Base-by-base conservation (phyloP, 2,329 filamentous ascomycete species). In the Cladophialophora carrionii region DNA sequence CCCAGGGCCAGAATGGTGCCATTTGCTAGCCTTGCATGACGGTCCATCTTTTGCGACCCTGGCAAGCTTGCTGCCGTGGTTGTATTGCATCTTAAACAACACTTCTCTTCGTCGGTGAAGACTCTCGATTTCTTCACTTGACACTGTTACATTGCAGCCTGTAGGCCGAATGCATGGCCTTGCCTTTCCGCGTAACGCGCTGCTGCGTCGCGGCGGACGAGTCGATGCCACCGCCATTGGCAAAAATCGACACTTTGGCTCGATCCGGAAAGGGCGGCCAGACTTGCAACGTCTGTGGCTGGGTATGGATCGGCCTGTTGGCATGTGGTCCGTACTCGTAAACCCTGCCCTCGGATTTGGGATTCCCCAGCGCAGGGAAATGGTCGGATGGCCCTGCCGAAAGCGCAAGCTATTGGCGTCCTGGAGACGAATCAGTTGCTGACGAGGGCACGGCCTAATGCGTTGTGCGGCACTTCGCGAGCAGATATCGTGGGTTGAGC, bases 301-400 rank as follows among this genome's bases (percentile, higher is more conserved):
- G 57, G 57, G n/a, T 22, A 61, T 55, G 58, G 58, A 48, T 60
- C 57, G 32, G 29, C 43, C 58, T 22, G 55, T 55, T 48, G 37
- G 26, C 24, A 43, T 55, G 43, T 54, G 58, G 43, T 34, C 3
- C 26, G 26, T 29, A 29, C 26, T 6, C 26, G 26, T 3, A 54
- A 54, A 32, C 58, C 58, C 54, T 34, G 58, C 22, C 20, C n/a
- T 32, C 49, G 58, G 58, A 53, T 60, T 61, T 61, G 48, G 34
- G 58, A 26, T 32, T 53, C 32, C 58, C 43, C 41, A 57, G 53
- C 52, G 29, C 60, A 57, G 57, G 60, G 31, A 31, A n/a, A 22
- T 55, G 20, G 58, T 53, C 59, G 63, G 59, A 66, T 66, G 41
- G 17, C 17, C 32, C 29, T 66, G 41, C 63, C 63, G 63, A 66